A percentile compares a stretch with the other conserved stretches of the same genome.
Conservation (phyloP, 2,329 filamentous ascomycete species). For the Fusarium acutatum region DNA sequence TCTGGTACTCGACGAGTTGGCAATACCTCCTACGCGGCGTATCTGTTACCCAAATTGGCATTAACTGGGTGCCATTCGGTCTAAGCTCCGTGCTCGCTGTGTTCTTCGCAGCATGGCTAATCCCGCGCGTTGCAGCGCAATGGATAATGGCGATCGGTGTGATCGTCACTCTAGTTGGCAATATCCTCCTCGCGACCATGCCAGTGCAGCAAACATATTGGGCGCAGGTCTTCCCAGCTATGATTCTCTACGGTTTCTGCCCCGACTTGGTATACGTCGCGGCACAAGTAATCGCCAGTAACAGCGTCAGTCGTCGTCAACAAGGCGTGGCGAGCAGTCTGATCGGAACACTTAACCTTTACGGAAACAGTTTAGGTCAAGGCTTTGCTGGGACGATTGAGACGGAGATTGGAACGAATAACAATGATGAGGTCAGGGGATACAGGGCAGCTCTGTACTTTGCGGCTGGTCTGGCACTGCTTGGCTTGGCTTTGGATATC, state of each 20-base stretch:
- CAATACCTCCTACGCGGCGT: constrained; percentile 53
- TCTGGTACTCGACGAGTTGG: constrained; percentile 60
- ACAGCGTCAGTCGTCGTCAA: constrained; percentile 56
- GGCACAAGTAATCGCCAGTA: constrained; percentile 63
- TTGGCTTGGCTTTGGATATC: constrained; percentile 2
- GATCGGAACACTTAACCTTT: constrained; percentile 51
- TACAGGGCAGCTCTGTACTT: constrained; percentile 14
- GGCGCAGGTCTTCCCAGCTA: constrained; percentile 52
- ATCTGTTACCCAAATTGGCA: constrained; percentile 39
- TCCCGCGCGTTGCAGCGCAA: constrained; percentile 56
- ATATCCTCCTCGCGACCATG: constrained; percentile 49
- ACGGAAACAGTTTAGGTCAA: constrained; percentile 45
- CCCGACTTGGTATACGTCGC: constrained; percentile 61
- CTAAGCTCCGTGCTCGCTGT: constrained; percentile 5
- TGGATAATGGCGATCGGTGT: constrained; percentile 58
- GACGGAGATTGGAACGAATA: constrained; percentile 20
- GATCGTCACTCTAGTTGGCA: background rate
- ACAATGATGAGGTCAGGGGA: background rate
- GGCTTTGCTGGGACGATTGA: constrained; percentile 49
- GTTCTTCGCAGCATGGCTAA: constrained; percentile 50
- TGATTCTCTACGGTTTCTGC: constrained; percentile 47
- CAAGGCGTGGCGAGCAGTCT: constrained; percentile 61
- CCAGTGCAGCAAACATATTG: constrained; percentile 53
- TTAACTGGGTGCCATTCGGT: background rate
- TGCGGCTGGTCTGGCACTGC: constrained; percentile 1